Evolutionary conservation across 208 protist genomes (phyloP), one percentile per base, ranked within the genome.

Genomic region (Leishmania lainsoni): DNA sequence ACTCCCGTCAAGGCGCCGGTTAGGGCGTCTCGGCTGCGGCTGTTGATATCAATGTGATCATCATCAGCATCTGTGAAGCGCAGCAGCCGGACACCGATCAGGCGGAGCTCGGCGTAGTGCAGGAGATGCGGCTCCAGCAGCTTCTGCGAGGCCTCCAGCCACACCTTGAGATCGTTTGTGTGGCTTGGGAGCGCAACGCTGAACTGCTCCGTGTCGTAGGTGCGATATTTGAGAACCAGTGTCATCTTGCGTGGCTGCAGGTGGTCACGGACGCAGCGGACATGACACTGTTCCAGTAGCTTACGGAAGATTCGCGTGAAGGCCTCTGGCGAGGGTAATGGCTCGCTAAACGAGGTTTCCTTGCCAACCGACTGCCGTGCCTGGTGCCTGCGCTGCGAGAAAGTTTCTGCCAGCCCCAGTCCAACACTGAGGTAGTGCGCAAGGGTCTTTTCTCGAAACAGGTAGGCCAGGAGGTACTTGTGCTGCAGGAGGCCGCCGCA

Each of bases 381-480:
- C 51, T 86, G 74, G 83, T 93, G 85, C 65, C 74, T 63, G 54
- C 84, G 79, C 78, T 95, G 87, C 42, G 91, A 83, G 76, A 87
- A 83, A 10, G 87, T 89, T 66, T 80, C 84, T 59, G 90, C 89
- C 29, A 98, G 74, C 5, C 95, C 95, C 39, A 98, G 87, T 22
- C 92, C 92, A 14, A 93, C 83, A 29, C 83, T 83, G 49, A 98
- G 89, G 81, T 95, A 96, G 86, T 94, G 89, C n/a, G 77, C 76
- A 63, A 96, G 92, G 5, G 91, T 94, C 84, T 96, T 96, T 42
- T 91, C 83, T 45, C 88, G 81, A 77, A 97, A 96, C 49, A 95
- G 81, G 83, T 91, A 96, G 76, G 86, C 81, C 39, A 97, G 83
- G n/a, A 90, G 80, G 80, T 93, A 89, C 79, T 92, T 92, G 61